Percentiles rank a stretch among this genome's conserved stretches.
Conservation (phyloP, 768 basidiomycete genomes). For the Exidia glandulosa region DNA sequence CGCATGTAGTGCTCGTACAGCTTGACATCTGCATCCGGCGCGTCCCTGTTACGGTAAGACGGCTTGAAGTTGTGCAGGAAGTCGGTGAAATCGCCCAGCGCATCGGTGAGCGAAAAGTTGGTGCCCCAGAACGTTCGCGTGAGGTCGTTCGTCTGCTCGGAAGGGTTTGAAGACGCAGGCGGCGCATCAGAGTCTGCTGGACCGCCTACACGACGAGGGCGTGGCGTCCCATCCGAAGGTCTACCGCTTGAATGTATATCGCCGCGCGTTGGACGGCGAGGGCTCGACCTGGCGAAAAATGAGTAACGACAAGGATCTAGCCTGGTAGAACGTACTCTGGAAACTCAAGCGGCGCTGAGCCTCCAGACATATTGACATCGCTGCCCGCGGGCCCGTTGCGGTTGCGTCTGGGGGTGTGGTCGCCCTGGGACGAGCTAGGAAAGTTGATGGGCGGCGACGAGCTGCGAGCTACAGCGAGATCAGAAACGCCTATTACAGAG, state of each 20-base stretch:
- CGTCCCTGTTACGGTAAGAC: constrained; percentile 70
- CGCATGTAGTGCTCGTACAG: constrained; percentile 76
- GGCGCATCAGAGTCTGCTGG: constrained; percentile 21
- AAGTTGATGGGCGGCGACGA: constrained; percentile 50
- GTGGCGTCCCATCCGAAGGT: constrained; percentile 49
- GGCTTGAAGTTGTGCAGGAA: constrained; percentile 89
- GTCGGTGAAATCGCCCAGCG: constrained; percentile 81
- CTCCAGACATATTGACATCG: constrained; percentile 7
- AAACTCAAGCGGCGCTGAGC: constrained; percentile 64
- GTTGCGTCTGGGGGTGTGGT: constrained; percentile 24
- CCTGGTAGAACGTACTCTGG: constrained; percentile 40
- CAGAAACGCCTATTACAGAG: background rate
- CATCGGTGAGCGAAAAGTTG: constrained; percentile 81
- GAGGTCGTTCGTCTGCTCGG: constrained; percentile 51
- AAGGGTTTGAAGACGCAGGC: constrained; percentile 50
- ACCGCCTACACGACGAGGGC: constrained; percentile 47
- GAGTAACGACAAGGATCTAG: background rate
- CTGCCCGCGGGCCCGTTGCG: constrained; percentile 18
- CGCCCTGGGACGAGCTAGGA: constrained; percentile 47
- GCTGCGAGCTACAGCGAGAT: constrained; percentile 30
- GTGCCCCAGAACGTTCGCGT: constrained; percentile 90
- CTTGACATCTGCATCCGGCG: constrained; percentile 54
- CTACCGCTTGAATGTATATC: constrained; percentile 26
- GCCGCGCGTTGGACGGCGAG: constrained; percentile 27
- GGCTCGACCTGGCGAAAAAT: background rate